Base-by-base conservation (phyloP, 306 rosid genomes). In the Urtica urens region DNA sequence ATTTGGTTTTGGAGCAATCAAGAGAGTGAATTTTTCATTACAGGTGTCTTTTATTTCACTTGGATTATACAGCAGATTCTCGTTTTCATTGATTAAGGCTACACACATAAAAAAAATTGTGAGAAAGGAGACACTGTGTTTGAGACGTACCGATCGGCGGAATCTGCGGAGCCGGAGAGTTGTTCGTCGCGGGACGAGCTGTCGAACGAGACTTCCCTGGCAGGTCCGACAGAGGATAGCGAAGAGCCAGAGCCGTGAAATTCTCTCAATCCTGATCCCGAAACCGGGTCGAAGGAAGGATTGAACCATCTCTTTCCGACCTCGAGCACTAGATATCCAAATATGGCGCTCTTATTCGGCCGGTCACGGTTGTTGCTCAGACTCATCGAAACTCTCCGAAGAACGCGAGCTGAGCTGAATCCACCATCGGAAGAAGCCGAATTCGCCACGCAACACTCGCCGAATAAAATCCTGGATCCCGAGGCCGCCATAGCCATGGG, bases 401-500 rank as follows among this genome's bases (percentile, higher is more conserved):
- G 53, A 43, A 46, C 60, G 43, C 13, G 49, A n/a, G n/a, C n/a
- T n/a, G n/a, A n/a, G n/a, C n/a, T n/a, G n/a, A n/a, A n/a, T n/a
- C n/a, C n/a, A n/a, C n/a, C n/a, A n/a, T n/a, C n/a, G 66, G 73
- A 79, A 19, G 62, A 59, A 54, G 17, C 23, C 19, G 20, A 38
- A 50, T 40, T 57, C 60, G 54, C 79, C 5, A 64, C n/a, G 50
- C 20, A 59, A 58, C 37, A 71, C 38, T 65, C 85, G 35, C 94
- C 67, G 45, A 55, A 66, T 23, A 63, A 23, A 16, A 66, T 57
- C 59, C 77, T 63, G 39, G 93, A 62, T 46, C 77, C 55, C 35
- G 51, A 62, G 40, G 69, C 60, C 49, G 86, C 96, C 99, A 92
- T 92, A 53, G 86, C 96, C 99, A 92, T 92, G 16, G 59, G 59